Evolutionary conservation across 148 eudicot genomes (phyloP), one percentile per base, ranked within the genome.

Genomic region (Rhododendron ovatum): DNA sequence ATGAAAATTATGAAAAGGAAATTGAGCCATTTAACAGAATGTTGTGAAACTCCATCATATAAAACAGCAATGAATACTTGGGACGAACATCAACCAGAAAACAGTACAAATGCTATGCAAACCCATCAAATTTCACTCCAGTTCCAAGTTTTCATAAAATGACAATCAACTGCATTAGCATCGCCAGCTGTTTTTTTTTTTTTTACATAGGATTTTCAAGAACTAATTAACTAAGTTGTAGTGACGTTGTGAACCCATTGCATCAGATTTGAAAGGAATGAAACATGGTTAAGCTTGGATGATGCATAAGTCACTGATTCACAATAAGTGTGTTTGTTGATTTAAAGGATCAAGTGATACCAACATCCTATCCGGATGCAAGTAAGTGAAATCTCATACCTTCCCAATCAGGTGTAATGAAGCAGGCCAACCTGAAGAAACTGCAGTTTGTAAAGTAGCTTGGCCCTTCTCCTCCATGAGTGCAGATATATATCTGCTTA

Each of bases 401-500:
- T 97, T 97, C 90, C 99, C 99, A 89, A 97, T 97, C 74, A 97
- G 90, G 92, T 97, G 99, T 71, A 97, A 87, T 55, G 99, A 95
- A 47, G 98, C 96, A 86, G 99, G 99, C 99, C 99, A 95, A 73
- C 95, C 96, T 59, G 95, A 94, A 47, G 92, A 92, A 90, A 94
- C 85, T 84, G 98, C 95, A 57, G 86, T 88, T 88, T 91, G 92
- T 88, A 97, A 91, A 91, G 87, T 89, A 85, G 90, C 90, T 17
- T 89, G 90, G 73, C 91, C 89, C 82, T 91, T 82, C 74, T 91
- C 92, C 78, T 95, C 98, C 84, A 87, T 87, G 71, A 93, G 92
- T 67, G 99, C 98, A 87, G 99, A 95, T 89, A 97, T 86, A 88
- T 97, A 97, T 84, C 99, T 97, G 95, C 82, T 88, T 82, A 63